Percentiles rank a stretch among this genome's conserved stretches.
phyloP scores from a whole-genome alignment of 495 filamentous ascomycete genomes.

The Xylaria nigripes region DNA sequence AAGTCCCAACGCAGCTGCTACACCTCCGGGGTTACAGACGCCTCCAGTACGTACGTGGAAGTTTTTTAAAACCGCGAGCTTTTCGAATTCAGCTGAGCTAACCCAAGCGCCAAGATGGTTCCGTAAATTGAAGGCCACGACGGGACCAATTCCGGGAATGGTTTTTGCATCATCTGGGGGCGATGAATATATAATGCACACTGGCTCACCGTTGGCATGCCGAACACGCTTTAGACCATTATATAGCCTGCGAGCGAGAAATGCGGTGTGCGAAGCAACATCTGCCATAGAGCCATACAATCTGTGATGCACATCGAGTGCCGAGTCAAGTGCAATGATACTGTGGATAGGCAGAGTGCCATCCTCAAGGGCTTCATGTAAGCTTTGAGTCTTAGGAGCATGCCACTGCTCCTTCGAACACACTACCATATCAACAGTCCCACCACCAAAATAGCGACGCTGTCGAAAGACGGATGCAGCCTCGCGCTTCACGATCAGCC shows the following conservation, averaged over 20 bases:
- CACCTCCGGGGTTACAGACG: conserved; percentile 85
- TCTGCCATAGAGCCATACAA: conserved; percentile 63
- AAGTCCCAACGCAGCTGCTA: conserved; percentile 59
- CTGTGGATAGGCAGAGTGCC: conserved; percentile 84
- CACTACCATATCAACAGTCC: conserved; percentile 77
- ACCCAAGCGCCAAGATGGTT: conserved; percentile 63
- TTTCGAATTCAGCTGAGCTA: conserved; percentile 76
- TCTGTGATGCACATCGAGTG: conserved; percentile 58
- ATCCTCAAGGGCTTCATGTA: conserved; percentile 80
- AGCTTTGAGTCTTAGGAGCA: conserved; percentile 57
- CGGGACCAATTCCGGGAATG: conserved; percentile 53
- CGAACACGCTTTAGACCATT: conserved; percentile 48
- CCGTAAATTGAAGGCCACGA: conserved; percentile 74
- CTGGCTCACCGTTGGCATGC: conserved; percentile 59
- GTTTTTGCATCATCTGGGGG: conserved; percentile 18
- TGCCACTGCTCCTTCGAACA: conserved; percentile 61
- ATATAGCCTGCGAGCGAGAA: conserved; percentile 52
- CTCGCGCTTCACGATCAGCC: conserved; percentile 69
- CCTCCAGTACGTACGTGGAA: conserved; percentile 81
- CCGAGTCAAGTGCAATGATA: conserved; percentile 71
- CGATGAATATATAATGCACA: conserved; percentile 59
- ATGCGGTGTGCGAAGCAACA: conserved; percentile 66
- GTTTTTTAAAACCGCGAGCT: conserved; percentile 64
- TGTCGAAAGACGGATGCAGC: conserved; percentile 53
- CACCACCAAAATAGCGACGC: conserved; percentile 85